These are phyloP conservation scores for Puccinia polysora DNA, from an alignment of 1,284 basidiomycete genomes.

Conservation along the genomic window DNA sequence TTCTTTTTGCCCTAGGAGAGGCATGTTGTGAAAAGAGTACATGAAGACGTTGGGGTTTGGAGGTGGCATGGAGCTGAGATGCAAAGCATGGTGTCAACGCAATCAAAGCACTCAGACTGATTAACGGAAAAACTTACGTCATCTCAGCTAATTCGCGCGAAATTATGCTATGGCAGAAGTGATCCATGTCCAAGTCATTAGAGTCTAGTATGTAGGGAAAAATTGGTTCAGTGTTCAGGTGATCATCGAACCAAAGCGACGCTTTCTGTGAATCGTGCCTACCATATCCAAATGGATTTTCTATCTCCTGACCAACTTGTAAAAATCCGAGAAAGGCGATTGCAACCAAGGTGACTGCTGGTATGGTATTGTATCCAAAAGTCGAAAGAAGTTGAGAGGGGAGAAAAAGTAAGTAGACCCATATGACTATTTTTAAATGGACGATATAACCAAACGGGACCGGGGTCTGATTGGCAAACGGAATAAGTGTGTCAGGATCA, in stretches of 20 bases:
- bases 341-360: slow-evolving; percentile 13
- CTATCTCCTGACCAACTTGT: slow-evolving; percentile 37
- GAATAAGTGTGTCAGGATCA: too few species aligned
- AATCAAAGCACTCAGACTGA: too few species aligned
- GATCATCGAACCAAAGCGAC: too few species aligned
- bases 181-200: slow-evolving; percentile 43
- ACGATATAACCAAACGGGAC: slow-evolving; percentile 41
- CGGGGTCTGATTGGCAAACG: slow-evolving; percentile 7
- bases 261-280: background rate
- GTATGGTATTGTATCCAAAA: slow-evolving; percentile 35
- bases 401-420: slow-evolving; percentile 31
- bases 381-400: slow-evolving; percentile 32
- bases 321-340: slow-evolving; percentile 39
- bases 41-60: too few species aligned
- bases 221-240: background rate
- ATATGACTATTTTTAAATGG: slow-evolving; percentile 29
- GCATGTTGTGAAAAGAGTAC: too few species aligned
- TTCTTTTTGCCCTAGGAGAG: too few species aligned
- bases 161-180: slow-evolving; percentile 40
- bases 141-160: slow-evolving; percentile 26
- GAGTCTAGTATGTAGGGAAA: background rate
- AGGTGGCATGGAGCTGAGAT: too few species aligned
- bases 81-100: too few species aligned
- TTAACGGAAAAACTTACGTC: slow-evolving; percentile 7
- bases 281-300: slow-evolving; percentile 44